A percentile compares a stretch with the other conserved stretches of the same genome.
Conservation (phyloP, 1,139 yeast species). For the Groenewaldozyma sp. region DNA sequence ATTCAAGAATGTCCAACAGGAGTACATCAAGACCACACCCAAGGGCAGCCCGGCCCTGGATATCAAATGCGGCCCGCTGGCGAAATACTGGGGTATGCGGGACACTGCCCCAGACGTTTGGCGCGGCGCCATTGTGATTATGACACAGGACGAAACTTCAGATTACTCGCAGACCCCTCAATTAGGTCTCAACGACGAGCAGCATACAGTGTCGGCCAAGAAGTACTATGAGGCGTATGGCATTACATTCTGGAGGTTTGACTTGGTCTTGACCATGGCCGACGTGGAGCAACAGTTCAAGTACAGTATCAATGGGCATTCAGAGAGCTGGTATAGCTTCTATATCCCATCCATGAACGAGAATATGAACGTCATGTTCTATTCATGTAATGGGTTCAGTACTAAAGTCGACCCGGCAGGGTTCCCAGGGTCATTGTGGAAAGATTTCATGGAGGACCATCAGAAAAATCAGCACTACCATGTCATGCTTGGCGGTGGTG, state of each 20-base stretch:
- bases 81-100: constrained; percentile 55
- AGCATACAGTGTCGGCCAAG: not conserved
- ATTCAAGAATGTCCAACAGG: not conserved
- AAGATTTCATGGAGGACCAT: constrained; percentile 68
- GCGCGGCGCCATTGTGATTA: constrained; percentile 57
- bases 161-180: constrained; percentile 19
- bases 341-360: constrained; percentile 49
- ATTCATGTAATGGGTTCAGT: constrained; percentile 92
- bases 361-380: constrained; percentile 72
- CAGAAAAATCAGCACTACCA: constrained; percentile 52
- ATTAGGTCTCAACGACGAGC: constrained; percentile 6
- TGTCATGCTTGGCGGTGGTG: constrained; percentile 97
- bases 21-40: constrained; percentile 2
- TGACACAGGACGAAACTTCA: constrained; percentile 37
- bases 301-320: constrained; percentile 45
- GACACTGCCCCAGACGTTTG: constrained; percentile 43
- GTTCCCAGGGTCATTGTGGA: constrained; percentile 76
- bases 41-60: constrained; percentile 33
- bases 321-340: constrained; percentile 37
- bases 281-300: constrained; percentile 48
- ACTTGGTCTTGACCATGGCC: constrained; percentile 37
- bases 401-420: constrained; percentile 55
- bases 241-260: constrained; percentile 55
- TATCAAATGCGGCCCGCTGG: constrained; percentile 67
- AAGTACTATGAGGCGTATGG: constrained; percentile 40